Percentiles rank a stretch among this genome's conserved stretches.
Conservation (phyloP, 257 asterid species). For the Przewalskia tangutica region DNA sequence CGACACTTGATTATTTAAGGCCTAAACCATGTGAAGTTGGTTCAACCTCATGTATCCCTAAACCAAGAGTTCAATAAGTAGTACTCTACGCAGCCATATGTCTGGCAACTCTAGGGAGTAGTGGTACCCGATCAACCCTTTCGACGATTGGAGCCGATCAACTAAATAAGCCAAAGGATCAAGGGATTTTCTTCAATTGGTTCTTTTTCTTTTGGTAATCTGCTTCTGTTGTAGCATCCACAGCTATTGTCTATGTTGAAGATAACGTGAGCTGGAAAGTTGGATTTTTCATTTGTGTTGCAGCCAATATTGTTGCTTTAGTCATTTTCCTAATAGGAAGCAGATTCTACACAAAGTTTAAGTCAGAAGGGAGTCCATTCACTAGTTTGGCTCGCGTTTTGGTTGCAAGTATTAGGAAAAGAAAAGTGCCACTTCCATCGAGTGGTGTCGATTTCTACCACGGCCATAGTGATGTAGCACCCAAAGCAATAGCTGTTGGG, state of each 20-base stretch:
- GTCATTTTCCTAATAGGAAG: constrained; percentile 27
- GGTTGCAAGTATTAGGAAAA: constrained; percentile 10
- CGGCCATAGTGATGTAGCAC: not conserved
- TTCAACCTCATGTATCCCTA: constrained; percentile 13
- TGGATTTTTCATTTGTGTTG: constrained; percentile 24
- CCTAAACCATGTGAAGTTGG: constrained; percentile 20
- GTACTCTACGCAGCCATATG: constrained; percentile 22
- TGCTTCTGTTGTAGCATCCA: constrained; percentile 11
- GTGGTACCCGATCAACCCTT: constrained; percentile 30
- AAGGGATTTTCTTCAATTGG: constrained; percentile 32
- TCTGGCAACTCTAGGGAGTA: constrained; percentile 19
- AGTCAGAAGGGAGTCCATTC: constrained; percentile 17
- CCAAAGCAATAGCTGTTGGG: not conserved
- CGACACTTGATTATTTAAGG: constrained; percentile 22
- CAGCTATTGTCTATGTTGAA: constrained; percentile 34
- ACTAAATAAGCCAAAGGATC: constrained; percentile 17
- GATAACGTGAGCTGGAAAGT: constrained; percentile 37
- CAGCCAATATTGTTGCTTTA: constrained; percentile 15
- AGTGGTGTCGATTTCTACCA: not conserved
- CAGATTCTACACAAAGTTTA: constrained; percentile 11
- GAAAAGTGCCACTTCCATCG: not conserved
- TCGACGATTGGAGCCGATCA: constrained; percentile 56
- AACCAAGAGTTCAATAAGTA: constrained; percentile 23
- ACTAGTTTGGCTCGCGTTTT: constrained; percentile 9
- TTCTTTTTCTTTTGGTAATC: constrained; percentile 22